Percentiles rank a stretch among this genome's conserved stretches.
These are phyloP conservation scores for Suhomyces sp. DNA, from an alignment of 805 yeast species.

Conservation along the genomic window DNA sequence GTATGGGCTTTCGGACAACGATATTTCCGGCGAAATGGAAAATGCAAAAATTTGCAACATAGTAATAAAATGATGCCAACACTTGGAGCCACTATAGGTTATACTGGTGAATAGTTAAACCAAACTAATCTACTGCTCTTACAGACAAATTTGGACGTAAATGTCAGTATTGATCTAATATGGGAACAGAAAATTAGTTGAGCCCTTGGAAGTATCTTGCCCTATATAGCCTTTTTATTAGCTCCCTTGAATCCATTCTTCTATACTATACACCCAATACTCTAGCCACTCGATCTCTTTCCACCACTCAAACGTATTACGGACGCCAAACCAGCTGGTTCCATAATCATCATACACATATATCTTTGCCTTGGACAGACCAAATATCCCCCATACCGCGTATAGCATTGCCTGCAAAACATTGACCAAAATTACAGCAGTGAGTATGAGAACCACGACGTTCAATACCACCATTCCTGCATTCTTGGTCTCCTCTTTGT, in stretches of 20 bases:
- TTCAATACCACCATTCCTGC: constrained; percentile 19
- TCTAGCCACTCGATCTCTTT: constrained; percentile 31
- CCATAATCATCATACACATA: constrained; percentile 14
- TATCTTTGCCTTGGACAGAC: not conserved
- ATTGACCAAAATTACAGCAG: constrained; percentile 19
- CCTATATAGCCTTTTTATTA: not conserved
- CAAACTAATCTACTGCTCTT: no score
- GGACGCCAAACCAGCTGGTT: constrained; percentile 6
- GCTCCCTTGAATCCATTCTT: constrained; percentile 1
- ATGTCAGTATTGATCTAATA: no score
- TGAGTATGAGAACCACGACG: constrained; percentile 18
- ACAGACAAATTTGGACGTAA: no score
- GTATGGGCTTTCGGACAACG: no score
- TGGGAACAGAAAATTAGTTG: no score
- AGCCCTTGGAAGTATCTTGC: not conserved
- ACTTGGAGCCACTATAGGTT: no score
- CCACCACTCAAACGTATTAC: constrained; percentile 26
- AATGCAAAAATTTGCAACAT: no score
- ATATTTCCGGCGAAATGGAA: no score
- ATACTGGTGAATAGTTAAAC: no score
- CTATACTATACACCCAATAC: constrained; percentile 18
- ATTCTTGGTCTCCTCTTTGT: constrained; percentile 19
- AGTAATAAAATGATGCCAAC: no score
- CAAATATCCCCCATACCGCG: constrained; percentile 8
- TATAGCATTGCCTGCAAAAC: constrained; percentile 15